Conservation (phyloP, 352 stramenopile genomes). For the Phytophthora quininea region DNA sequence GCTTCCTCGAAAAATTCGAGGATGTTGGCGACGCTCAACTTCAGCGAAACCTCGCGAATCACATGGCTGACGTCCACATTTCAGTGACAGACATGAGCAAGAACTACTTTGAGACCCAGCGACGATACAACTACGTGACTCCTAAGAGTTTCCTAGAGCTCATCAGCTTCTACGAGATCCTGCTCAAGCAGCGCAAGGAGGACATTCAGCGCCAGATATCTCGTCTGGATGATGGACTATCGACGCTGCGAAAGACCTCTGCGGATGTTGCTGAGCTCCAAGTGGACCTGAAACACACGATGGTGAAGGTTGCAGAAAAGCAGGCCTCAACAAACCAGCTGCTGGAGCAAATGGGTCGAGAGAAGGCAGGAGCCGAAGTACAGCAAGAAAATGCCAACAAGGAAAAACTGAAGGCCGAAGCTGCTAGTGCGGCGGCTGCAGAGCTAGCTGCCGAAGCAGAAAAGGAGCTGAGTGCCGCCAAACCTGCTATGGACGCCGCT, state of each 20-base stretch:
- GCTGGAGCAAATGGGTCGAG: slow-evolving; percentile 93
- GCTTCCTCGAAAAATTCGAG: slow-evolving; percentile 96
- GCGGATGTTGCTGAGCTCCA: slow-evolving; percentile 96
- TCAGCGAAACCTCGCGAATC: slow-evolving; percentile 92
- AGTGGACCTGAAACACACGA: slow-evolving; percentile 95
- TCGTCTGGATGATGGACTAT: slow-evolving; percentile 96
- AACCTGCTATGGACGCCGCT: slow-evolving; percentile 97
- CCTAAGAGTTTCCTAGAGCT: slow-evolving; percentile 98
- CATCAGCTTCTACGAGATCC: slow-evolving; percentile 98
- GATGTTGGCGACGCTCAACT: slow-evolving; percentile 84
- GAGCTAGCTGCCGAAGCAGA: slow-evolving; percentile 94
- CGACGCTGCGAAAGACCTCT: slow-evolving; percentile 95
- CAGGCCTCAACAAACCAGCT: slow-evolving; percentile 94
- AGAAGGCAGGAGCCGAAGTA: slow-evolving; percentile 94
- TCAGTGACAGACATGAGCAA: slow-evolving; percentile 96
- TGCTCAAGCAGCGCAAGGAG: slow-evolving; percentile 95
- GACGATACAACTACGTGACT: slow-evolving; percentile 98
- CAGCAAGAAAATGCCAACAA: slow-evolving; percentile 95
- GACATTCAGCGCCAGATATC: slow-evolving; percentile 96
- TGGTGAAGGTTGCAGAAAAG: slow-evolving; percentile 96
- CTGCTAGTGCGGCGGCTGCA: slow-evolving; percentile 92
- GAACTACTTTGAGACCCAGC: slow-evolving; percentile 95
- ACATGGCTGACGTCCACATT: slow-evolving; percentile 98
- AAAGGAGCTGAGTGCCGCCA: slow-evolving; percentile 94
- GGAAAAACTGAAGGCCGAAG: slow-evolving; percentile 92